phyloP scores from a whole-genome alignment of 192 early-diverging fungal genomes.

The Dispira simplex region DNA sequence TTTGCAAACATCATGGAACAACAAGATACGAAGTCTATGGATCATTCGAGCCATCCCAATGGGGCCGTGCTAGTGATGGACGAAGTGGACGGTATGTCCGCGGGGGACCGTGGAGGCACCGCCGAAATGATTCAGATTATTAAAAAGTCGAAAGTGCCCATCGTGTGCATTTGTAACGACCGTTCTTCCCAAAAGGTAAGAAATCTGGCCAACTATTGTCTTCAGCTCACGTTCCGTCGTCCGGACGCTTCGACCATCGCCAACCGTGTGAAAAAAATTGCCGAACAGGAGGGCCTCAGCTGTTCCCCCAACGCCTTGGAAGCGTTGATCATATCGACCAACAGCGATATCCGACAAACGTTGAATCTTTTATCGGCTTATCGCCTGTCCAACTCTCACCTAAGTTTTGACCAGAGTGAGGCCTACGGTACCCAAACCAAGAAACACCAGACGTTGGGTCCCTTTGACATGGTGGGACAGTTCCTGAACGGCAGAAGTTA shows the following conservation, averaged over 20 bases:
- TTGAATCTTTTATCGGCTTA: slow-evolving; percentile 91
- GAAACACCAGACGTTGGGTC: slow-evolving; percentile 44
- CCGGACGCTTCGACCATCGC: slow-evolving; percentile 59
- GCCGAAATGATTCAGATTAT: slow-evolving; percentile 80
- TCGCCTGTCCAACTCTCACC: slow-evolving; percentile 38
- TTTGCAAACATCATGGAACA: slow-evolving; percentile 6
- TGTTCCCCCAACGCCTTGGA: slow-evolving; percentile 64
- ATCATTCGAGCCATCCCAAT: slow-evolving; percentile 7
- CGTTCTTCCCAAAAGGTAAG: slow-evolving; percentile 68
- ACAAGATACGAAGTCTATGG: neutral
- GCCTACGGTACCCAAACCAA: slow-evolving; percentile 21
- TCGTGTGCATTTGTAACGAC: slow-evolving; percentile 99
- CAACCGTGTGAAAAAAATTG: slow-evolving; percentile 60
- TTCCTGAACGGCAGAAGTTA: slow-evolving; percentile 37
- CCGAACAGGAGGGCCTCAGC: slow-evolving; percentile 55
- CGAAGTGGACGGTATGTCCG: slow-evolving; percentile 99
- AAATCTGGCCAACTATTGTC: slow-evolving; percentile 67
- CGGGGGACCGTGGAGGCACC: slow-evolving; percentile 85
- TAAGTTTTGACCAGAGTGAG: slow-evolving; percentile 75
- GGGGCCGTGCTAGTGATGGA: slow-evolving; percentile 89
- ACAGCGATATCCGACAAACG: slow-evolving; percentile 91
- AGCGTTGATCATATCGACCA: slow-evolving; percentile 61
- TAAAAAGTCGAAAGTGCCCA: slow-evolving; percentile 77
- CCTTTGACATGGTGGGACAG: slow-evolving; percentile 63
- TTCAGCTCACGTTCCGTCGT: slow-evolving; percentile 63